Evolutionary conservation across 2,329 filamentous ascomycete genomes (phyloP), one percentile per base, ranked within the genome.

Genomic region (Sclerotinia subarctica): DNA sequence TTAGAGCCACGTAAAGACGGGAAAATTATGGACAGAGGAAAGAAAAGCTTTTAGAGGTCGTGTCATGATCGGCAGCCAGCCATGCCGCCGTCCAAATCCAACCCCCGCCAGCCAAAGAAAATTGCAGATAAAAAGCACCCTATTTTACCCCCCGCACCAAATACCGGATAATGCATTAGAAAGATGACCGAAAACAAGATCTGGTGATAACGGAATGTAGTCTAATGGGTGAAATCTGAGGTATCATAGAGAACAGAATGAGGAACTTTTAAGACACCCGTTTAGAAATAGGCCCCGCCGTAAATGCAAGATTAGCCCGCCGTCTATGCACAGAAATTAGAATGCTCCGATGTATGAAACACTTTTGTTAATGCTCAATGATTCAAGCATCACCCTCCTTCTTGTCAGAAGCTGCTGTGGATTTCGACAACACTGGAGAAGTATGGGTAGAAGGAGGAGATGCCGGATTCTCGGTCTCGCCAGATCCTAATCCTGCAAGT

Each of bases 381-480:
- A 71, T 77, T 42, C 72, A 75, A 70, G 69, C 82, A 78, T 81
- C 80, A 75, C 81, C 82, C 79, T 84, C 83, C 77, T 87, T 87
- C 74, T 81, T 83, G 67, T 79, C 74, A 60, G 69, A 81, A 76
- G 85, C 85, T 70, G 85, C 83, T 70, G 83, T 83, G 70, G 83
- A 84, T 81, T 90, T 91, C 72, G 87, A 81, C 76, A 89, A 78
- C 69, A 86, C 85, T 59, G 89, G 89, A 66, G 89, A 91, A 68
- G 86, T 87, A 71, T 87, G 82, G 60, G 87, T 85, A 70, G 89
- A 89, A 67, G 90, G 89, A 75, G 91, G 90, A 74, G 90, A 92
- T 75, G 86, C 84, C 70, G 84, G 88, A 79, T 85, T 83, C 77
- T 87, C 86, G 73, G 82, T 83, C 75, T 86, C 88, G 67, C 76